A percentile compares a stretch with the other conserved stretches of the same genome.
Conservation (phyloP, 768 basidiomycete genomes). For the Dentipellis fragilis region DNA sequence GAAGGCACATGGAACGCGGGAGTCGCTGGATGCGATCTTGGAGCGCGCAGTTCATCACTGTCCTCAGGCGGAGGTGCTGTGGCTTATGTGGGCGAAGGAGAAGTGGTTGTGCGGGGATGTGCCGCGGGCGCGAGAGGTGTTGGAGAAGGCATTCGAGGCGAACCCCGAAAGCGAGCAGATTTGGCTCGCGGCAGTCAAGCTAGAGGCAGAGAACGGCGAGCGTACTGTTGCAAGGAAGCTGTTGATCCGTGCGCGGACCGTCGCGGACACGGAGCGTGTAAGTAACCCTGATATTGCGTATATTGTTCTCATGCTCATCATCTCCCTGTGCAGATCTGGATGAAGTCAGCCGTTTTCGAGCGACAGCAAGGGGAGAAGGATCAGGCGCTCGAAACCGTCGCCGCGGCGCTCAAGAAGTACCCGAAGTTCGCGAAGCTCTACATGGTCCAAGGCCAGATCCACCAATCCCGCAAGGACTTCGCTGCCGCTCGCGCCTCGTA, state of each 20-base stretch:
- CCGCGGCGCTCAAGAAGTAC: constrained; percentile 72
- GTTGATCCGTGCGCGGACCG: constrained; percentile 77
- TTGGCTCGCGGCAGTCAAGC: constrained; percentile 95
- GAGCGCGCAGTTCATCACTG: constrained; percentile 79
- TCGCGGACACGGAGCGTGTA: constrained; percentile 88
- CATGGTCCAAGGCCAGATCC: constrained; percentile 95
- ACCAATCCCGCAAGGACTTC: constrained; percentile 49
- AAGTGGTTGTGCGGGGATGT: constrained; percentile 90
- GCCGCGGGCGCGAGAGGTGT: constrained; percentile 78
- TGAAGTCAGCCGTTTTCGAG: constrained; percentile 96
- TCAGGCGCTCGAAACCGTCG: constrained; percentile 65
- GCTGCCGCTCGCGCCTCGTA: constrained; percentile 69
- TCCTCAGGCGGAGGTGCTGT: constrained; percentile 91
- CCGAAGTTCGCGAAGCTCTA: constrained; percentile 88
- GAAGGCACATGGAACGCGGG: constrained; percentile 79
- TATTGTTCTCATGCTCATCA: constrained; percentile 1
- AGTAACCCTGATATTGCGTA: constrained; percentile 16
- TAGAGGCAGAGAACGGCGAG: constrained; percentile 94
- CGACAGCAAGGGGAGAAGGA: constrained; percentile 74
- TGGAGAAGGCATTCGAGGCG: constrained; percentile 84
- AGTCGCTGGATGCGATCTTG: constrained; percentile 75
- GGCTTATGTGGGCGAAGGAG: constrained; percentile 98
- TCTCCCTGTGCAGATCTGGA: constrained; percentile 70
- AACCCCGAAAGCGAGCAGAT: constrained; percentile 97
- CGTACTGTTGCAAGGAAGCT: constrained; percentile 78